Evolutionary conservation across 306 rosid species (phyloP).

Genomic region (Erythrophleum fordii): DNA sequence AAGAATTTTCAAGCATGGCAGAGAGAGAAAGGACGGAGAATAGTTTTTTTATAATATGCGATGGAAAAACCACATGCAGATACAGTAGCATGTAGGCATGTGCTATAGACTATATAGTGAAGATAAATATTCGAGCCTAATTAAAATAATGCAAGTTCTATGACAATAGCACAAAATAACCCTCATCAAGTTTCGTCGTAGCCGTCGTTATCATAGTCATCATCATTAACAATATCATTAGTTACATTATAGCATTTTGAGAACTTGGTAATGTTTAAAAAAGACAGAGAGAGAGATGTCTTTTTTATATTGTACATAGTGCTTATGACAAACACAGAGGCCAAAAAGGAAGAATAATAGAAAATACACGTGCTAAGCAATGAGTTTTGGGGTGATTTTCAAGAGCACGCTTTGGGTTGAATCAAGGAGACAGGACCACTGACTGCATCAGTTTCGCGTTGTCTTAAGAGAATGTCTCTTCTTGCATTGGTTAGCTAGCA

Average conservation of each 20-base stretch:
- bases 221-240: constrained; percentile 75
- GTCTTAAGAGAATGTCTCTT: constrained; percentile 87
- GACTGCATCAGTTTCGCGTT: constrained; percentile 60
- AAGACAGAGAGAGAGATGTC: constrained; percentile 9
- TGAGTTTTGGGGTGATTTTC: constrained; percentile 67
- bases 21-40: constrained; percentile 42
- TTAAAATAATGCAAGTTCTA: constrained; percentile 30
- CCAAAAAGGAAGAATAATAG: constrained; percentile 59
- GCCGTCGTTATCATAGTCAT: constrained; percentile 54
- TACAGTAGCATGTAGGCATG: constrained; percentile 50
- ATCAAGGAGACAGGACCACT: constrained; percentile 99
- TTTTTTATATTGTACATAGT: neutral
- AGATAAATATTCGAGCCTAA: constrained; percentile 43
- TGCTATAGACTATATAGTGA: constrained; percentile 35
- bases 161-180: constrained; percentile 9
- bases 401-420: constrained; percentile 99
- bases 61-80: constrained; percentile 50
- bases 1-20: constrained; percentile 43
- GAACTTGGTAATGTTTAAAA: constrained; percentile 28
- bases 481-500: constrained; percentile 62
- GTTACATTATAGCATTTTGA: constrained; percentile 34
- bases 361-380: constrained; percentile 86
- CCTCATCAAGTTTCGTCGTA: constrained; percentile 40
- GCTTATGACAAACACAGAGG: constrained; percentile 50
- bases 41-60: constrained; percentile 22